These are phyloP conservation scores for Calvatia gigantea DNA, from an alignment of 768 basidiomycete genomes.

Conservation along the genomic window DNA sequence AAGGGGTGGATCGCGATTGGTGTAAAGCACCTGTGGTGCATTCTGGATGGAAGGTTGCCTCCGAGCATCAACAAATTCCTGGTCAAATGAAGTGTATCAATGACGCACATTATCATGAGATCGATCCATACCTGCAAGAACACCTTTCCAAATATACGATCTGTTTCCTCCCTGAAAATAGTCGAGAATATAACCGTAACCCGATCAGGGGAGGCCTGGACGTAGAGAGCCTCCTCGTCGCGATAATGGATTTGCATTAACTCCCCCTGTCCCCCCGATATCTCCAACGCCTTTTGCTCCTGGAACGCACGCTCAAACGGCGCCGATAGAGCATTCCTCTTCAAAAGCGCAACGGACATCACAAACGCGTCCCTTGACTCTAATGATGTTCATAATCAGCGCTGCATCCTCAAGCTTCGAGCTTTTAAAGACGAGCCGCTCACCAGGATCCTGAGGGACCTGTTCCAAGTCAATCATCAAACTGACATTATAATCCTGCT, in stretches of 20 bases:
- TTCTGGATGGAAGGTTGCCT: slow-evolving; percentile 90
- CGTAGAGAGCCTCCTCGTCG: slow-evolving; percentile 95
- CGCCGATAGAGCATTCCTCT: slow-evolving; percentile 91
- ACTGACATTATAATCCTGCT: slow-evolving; percentile 88
- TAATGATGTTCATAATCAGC: slow-evolving; percentile 25
- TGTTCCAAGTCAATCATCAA: slow-evolving; percentile 86
- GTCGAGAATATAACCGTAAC: slow-evolving; percentile 98
- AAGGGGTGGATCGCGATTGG: slow-evolving; percentile 92
- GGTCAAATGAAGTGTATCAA: neutral
- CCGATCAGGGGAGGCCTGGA: slow-evolving; percentile 90
- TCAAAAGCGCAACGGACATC: slow-evolving; percentile 77
- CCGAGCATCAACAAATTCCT: slow-evolving; percentile 99
- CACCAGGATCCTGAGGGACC: slow-evolving; percentile 78
- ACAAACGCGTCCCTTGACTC: slow-evolving; percentile 80
- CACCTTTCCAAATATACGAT: slow-evolving; percentile 95
- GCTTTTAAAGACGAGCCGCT: slow-evolving; percentile 17
- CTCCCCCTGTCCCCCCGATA: slow-evolving; percentile 69
- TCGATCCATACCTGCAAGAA: slow-evolving; percentile 79
- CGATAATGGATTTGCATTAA: slow-evolving; percentile 94
- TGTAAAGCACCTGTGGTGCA: slow-evolving; percentile 95
- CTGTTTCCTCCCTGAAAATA: slow-evolving; percentile 95
- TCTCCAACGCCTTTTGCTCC: slow-evolving; percentile 80
- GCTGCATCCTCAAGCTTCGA: neutral
- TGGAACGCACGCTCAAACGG: slow-evolving; percentile 90
- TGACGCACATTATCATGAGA: slow-evolving; percentile 2